Conservation (phyloP, 2,329 filamentous ascomycete genomes). For the Exserohilum turcica region DNA sequence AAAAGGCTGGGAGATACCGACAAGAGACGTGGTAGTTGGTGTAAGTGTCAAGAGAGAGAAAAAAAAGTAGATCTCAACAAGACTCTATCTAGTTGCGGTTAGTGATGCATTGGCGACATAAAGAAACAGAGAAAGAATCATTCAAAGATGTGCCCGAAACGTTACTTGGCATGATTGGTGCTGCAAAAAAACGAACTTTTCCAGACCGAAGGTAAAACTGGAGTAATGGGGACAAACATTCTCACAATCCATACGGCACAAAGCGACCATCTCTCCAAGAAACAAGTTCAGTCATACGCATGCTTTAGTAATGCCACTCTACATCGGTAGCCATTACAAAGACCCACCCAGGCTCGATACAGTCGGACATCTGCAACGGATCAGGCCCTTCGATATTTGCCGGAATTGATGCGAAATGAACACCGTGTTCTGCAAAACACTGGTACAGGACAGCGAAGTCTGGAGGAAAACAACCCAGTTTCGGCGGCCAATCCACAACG, state of each 20-base stretch:
- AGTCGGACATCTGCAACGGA: slow-evolving; percentile 7
- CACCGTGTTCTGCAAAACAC: slow-evolving; percentile 2
- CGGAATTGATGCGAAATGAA: slow-evolving; percentile 8
- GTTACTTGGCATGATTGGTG: not conserved
- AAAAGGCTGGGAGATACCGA: slow-evolving; percentile 66
- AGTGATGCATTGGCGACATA: not conserved
- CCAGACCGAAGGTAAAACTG: not conserved
- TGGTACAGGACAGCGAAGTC: slow-evolving; percentile 6
- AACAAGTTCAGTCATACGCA: not conserved
- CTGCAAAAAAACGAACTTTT: not conserved
- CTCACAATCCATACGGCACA: not conserved
- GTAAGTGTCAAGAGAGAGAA: not conserved
- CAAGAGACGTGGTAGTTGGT: slow-evolving; percentile 69
- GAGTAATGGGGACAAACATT: not conserved
- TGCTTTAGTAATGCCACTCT: not conserved
- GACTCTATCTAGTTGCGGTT: not conserved
- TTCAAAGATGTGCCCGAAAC: not conserved
- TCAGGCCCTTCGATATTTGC: slow-evolving; percentile 3
- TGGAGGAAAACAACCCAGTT: slow-evolving; percentile 6
- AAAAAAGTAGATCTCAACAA: not conserved
- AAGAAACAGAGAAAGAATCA: not conserved
- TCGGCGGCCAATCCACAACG: slow-evolving; percentile 11
- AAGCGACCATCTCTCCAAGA: not conserved
- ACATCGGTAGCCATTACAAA: slow-evolving; percentile 6
- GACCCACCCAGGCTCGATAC: slow-evolving; percentile 10